These are phyloP conservation scores for Colletotrichum chlorophyti DNA, from an alignment of 2,329 filamentous ascomycete species.

Conservation along the genomic window DNA sequence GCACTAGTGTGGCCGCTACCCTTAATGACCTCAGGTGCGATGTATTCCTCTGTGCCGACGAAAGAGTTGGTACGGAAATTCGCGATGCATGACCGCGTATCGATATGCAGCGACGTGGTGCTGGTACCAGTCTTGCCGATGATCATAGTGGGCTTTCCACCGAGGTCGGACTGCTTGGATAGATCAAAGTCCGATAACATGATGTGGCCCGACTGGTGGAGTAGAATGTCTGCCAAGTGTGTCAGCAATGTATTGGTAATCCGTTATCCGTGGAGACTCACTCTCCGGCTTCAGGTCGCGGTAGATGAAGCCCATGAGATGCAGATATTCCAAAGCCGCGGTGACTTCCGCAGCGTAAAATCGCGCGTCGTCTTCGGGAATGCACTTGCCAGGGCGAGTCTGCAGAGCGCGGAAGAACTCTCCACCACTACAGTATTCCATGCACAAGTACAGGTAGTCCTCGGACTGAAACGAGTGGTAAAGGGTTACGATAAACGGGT, in stretches of 20 bases:
- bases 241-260: slow-evolving; percentile 25
- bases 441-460: slow-evolving; percentile 98
- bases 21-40: slow-evolving; percentile 98
- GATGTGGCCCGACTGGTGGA: slow-evolving; percentile 99
- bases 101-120: slow-evolving; percentile 89
- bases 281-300: slow-evolving; percentile 97
- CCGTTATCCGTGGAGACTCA: slow-evolving; percentile 54
- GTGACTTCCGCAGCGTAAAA: slow-evolving; percentile 99
- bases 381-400: slow-evolving; percentile 95
- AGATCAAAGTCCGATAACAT: slow-evolving; percentile 99
- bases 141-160: slow-evolving; percentile 98
- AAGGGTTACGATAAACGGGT: slow-evolving; percentile 97
- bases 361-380: slow-evolving; percentile 92
- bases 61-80: slow-evolving; percentile 99
- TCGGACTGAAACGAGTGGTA: slow-evolving; percentile 99
- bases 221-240: slow-evolving; percentile 76
- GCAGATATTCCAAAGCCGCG: slow-evolving; percentile 92
- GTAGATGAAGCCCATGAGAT: slow-evolving; percentile 99
- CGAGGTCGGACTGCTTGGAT: slow-evolving; percentile 95
- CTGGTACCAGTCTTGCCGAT: slow-evolving; percentile 88
- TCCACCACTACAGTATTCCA: slow-evolving; percentile 99
- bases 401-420: slow-evolving; percentile 98
- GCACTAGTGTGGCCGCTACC: slow-evolving; percentile 97
- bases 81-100: slow-evolving; percentile 97
- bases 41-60: slow-evolving; percentile 98